phyloP scores from a whole-genome alignment of 1,284 basidiomycete species.

The Cutaneotrichosporon dermatis region DNA sequence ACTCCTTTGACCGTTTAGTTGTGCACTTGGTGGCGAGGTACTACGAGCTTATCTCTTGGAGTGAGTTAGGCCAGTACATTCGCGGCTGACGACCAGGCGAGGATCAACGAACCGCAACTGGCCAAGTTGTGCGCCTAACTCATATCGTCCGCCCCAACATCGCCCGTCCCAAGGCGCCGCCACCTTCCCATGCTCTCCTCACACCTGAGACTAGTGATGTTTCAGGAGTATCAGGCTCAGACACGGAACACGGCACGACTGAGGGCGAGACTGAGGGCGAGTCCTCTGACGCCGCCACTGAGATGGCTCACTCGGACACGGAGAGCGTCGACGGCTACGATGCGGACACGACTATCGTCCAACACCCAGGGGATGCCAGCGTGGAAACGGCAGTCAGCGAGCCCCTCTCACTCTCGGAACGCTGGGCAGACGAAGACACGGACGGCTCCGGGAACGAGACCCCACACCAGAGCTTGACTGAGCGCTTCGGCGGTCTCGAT shows the following conservation, averaged over 20 bases:
- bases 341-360: neutral
- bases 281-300: slow-evolving; percentile 12
- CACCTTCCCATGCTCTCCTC: slow-evolving; percentile 18
- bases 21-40: slow-evolving; percentile 45
- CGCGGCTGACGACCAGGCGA: slow-evolving; percentile 12
- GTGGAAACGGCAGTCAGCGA: neutral
- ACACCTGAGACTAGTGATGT: slow-evolving; percentile 45
- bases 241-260: slow-evolving; percentile 6
- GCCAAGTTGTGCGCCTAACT: slow-evolving; percentile 36
- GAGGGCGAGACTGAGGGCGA: neutral
- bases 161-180: slow-evolving; percentile 17
- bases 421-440: slow-evolving; percentile 8
- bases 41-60: slow-evolving; percentile 47
- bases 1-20: slow-evolving; percentile 45
- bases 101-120: slow-evolving; percentile 19
- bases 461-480: slow-evolving; percentile 3
- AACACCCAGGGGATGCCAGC: slow-evolving; percentile 5
- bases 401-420: neutral
- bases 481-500: slow-evolving; percentile 5
- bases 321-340: slow-evolving; percentile 20
- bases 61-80: slow-evolving; percentile 31
- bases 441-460: slow-evolving; percentile 4
- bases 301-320: slow-evolving; percentile 21
- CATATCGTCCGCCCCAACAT: slow-evolving; percentile 43
- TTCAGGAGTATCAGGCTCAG: slow-evolving; percentile 27